Conservation (phyloP, 2,329 filamentous ascomycete species). For the Phialemoniopsis sp. region DNA sequence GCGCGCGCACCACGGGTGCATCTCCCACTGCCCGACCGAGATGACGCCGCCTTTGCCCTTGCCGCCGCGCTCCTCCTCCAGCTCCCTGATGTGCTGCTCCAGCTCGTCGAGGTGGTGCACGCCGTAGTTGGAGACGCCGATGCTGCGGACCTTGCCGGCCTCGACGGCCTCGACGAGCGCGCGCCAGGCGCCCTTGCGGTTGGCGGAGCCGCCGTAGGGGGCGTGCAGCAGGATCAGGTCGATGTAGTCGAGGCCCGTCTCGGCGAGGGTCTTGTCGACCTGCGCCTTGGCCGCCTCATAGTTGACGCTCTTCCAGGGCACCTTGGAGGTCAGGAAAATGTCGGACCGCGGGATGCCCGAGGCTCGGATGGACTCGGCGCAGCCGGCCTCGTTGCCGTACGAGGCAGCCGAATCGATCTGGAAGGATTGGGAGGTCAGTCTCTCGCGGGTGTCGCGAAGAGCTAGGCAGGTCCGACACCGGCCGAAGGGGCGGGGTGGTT, state of each 20-base stretch:
- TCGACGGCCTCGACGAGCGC: constrained; percentile 61
- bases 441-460: neutral
- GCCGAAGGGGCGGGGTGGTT: neutral
- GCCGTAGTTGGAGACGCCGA: constrained; percentile 64
- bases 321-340: constrained; percentile 54
- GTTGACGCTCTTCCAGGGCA: constrained; percentile 35
- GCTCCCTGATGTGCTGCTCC: constrained; percentile 51
- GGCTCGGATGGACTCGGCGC: constrained; percentile 36
- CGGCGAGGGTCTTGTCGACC: constrained; percentile 58
- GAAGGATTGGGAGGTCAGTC: neutral
- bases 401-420: constrained; percentile 50
- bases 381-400: constrained; percentile 47
- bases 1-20: constrained; percentile 86
- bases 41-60: constrained; percentile 66
- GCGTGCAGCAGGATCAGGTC: constrained; percentile 63
- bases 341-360: constrained; percentile 36
- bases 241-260: constrained; percentile 61
- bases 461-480: neutral
- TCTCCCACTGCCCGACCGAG: constrained; percentile 81
- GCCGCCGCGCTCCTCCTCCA: constrained; percentile 57
- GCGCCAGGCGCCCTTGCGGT: constrained; percentile 56
- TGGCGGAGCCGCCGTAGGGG: constrained; percentile 52
- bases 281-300: constrained; percentile 63
- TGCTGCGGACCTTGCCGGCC: constrained; percentile 55
- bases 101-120: constrained; percentile 59